A percentile compares a stretch with the other conserved stretches of the same genome.
These are phyloP conservation scores for Fusarium equiseti DNA, from an alignment of 2,329 filamentous ascomycete genomes.

Conservation along the genomic window DNA sequence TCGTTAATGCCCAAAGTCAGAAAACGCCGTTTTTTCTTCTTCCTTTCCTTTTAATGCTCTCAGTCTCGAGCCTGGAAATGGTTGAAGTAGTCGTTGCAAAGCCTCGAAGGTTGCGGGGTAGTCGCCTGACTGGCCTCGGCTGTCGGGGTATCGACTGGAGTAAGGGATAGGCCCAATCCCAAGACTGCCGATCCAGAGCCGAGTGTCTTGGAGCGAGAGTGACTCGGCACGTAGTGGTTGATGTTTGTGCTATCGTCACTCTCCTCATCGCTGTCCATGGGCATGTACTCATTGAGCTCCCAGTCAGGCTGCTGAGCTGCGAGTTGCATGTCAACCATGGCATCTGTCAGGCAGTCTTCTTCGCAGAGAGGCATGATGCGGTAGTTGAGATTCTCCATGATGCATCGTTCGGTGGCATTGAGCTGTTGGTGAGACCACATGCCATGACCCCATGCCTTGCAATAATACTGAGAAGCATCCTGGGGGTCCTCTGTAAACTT, in stretches of 20 bases:
- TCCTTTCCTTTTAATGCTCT: conserved; percentile 19
- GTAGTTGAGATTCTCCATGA: conserved; percentile 74
- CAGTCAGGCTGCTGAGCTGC: conserved; percentile 57
- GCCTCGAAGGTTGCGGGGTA: conserved; percentile 38
- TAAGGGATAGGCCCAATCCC: conserved; percentile 46
- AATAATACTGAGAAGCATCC: conserved; percentile 66
- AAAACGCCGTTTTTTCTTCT: conserved; percentile 34
- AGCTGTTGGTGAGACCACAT: conserved; percentile 72
- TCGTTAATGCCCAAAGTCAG: conserved; percentile 28
- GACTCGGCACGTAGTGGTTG: conserved; percentile 48
- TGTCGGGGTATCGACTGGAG: conserved; percentile 45
- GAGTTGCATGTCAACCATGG: conserved; percentile 73
- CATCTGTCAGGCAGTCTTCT: conserved; percentile 67
- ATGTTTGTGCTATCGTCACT: conserved; percentile 40
- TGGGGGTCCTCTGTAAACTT: conserved; percentile 74
- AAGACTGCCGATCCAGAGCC: conserved; percentile 39
- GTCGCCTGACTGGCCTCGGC: conserved; percentile 24
- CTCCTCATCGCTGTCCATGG: conserved; percentile 49
- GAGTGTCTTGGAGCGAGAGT: conserved; percentile 54
- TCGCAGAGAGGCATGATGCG: conserved; percentile 72
- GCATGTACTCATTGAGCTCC: conserved; percentile 47
- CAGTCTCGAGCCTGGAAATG: conserved; percentile 36
- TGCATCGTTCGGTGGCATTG: conserved; percentile 72
- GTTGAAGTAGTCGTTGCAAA: conserved; percentile 44
- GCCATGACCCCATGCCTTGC: conserved; percentile 64